These are phyloP conservation scores for Leucocoprinus sp. DNA, from an alignment of 768 basidiomycete species.

Conservation along the genomic window DNA sequence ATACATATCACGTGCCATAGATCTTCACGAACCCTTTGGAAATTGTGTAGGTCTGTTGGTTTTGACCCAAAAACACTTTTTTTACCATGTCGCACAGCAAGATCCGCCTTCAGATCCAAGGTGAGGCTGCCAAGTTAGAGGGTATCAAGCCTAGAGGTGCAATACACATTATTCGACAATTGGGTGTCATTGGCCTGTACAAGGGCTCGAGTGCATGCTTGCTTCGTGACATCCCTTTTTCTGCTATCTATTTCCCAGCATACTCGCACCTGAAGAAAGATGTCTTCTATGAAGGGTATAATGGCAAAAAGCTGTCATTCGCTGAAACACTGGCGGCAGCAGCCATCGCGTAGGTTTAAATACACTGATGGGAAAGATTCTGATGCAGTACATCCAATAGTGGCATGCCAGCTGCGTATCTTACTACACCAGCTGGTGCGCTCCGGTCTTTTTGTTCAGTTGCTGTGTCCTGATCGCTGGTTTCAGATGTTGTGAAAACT, in stretches of 20 bases:
- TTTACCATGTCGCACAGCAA: conserved; percentile 40
- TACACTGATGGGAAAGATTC: conserved; percentile 17
- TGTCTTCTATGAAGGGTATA: conserved; percentile 90
- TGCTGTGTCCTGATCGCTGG: neutral
- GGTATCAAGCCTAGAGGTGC: conserved; percentile 80
- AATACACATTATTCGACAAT: conserved; percentile 83
- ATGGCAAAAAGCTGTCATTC: conserved; percentile 89
- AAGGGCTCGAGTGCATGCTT: conserved; percentile 90
- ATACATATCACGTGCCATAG: conserved; percentile 31
- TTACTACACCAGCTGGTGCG: conserved; percentile 84
- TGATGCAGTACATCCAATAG: conserved; percentile 36
- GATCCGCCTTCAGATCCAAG: conserved; percentile 92
- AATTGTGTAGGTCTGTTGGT: conserved; percentile 61
- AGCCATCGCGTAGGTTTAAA: conserved; percentile 61
- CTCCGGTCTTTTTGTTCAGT: conserved; percentile 10
- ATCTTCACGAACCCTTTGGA: conserved; percentile 96
- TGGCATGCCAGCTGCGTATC: conserved; percentile 95
- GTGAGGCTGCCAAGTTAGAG: conserved; percentile 84
- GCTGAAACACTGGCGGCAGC: conserved; percentile 81
- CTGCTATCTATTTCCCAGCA: conserved; percentile 84
- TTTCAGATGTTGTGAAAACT: conserved; percentile 94
- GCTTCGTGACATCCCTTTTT: conserved; percentile 94
- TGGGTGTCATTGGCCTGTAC: conserved; percentile 91
- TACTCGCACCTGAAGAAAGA: conserved; percentile 91
- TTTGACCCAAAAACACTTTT: neutral